Evolutionary conservation across 192 early-diverging fungal genomes (phyloP).

Genomic region (Rhizophagus sp.): DNA sequence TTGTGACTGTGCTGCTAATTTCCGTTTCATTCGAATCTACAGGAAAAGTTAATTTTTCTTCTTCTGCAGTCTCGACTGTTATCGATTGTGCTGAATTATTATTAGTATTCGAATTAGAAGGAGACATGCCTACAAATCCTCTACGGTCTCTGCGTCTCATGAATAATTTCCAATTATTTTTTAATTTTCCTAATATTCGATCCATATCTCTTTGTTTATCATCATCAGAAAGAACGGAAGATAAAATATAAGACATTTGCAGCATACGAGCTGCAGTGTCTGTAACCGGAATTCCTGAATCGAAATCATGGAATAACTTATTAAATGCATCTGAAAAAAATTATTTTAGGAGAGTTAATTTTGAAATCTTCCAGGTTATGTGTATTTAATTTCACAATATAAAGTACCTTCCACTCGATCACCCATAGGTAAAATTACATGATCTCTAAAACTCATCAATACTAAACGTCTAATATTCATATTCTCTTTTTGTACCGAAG

Average conservation of each 20-base stretch:
- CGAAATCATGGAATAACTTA: constrained; percentile 63
- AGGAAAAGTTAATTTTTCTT: not conserved
- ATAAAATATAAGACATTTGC: constrained; percentile 71
- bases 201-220: constrained; percentile 53
- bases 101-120: constrained; percentile 5
- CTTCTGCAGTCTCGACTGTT: not conserved
- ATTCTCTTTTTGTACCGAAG: not conserved
- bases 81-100: not conserved
- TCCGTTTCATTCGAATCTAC: not conserved
- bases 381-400: not conserved
- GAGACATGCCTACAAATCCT: constrained; percentile 51
- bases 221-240: constrained; percentile 50
- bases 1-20: not conserved
- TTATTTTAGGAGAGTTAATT: not conserved
- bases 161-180: constrained; percentile 57
- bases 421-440: constrained; percentile 63
- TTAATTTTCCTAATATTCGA: constrained; percentile 49
- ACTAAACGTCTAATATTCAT: constrained; percentile 56
- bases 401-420: constrained; percentile 62
- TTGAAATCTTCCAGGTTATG: not conserved
- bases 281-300: constrained; percentile 60
- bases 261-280: constrained; percentile 70
- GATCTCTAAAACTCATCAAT: constrained; percentile 64
- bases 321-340: constrained; percentile 56
- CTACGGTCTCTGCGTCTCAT: constrained; percentile 54